These are phyloP conservation scores for Talaromyces funiculosus DNA, from an alignment of 2,329 filamentous ascomycete genomes.

Conservation along the genomic window DNA sequence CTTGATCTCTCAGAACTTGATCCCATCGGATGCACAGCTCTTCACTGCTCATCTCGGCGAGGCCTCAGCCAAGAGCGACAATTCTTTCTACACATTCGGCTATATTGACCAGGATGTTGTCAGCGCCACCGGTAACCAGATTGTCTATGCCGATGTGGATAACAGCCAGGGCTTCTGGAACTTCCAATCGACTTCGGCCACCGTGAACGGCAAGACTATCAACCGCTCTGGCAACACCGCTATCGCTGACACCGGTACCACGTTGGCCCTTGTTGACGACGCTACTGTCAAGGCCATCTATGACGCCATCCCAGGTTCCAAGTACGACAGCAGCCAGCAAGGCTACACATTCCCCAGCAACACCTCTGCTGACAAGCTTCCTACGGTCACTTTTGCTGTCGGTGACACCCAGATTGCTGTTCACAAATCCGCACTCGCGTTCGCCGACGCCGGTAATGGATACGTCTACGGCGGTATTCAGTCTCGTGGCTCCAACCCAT, in stretches of 20 bases:
- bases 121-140: slow-evolving; percentile 47
- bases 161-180: slow-evolving; percentile 64
- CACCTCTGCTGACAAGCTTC: slow-evolving; percentile 50
- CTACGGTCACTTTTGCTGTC: slow-evolving; percentile 58
- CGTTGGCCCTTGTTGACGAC: slow-evolving; percentile 61
- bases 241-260: slow-evolving; percentile 68
- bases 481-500: slow-evolving; percentile 52
- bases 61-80: slow-evolving; percentile 36
- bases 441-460: slow-evolving; percentile 50
- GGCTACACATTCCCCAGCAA: slow-evolving; percentile 59
- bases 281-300: slow-evolving; percentile 58
- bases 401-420: slow-evolving; percentile 56
- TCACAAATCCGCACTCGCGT: slow-evolving; percentile 59
- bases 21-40: slow-evolving; percentile 49
- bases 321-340: slow-evolving; percentile 52
- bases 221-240: slow-evolving; percentile 54
- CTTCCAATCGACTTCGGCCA: slow-evolving; percentile 53
- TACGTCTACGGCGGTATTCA: slow-evolving; percentile 62
- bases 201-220: slow-evolving; percentile 53
- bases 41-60: slow-evolving; percentile 62
- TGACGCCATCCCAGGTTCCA: slow-evolving; percentile 55
- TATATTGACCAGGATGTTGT: slow-evolving; percentile 62
- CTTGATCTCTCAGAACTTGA: slow-evolving; percentile 57
- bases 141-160: slow-evolving; percentile 58
- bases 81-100: slow-evolving; percentile 67